Base-by-base conservation (phyloP, 1,139 yeast genomes). In the Maudiozyma humilis region DNA sequence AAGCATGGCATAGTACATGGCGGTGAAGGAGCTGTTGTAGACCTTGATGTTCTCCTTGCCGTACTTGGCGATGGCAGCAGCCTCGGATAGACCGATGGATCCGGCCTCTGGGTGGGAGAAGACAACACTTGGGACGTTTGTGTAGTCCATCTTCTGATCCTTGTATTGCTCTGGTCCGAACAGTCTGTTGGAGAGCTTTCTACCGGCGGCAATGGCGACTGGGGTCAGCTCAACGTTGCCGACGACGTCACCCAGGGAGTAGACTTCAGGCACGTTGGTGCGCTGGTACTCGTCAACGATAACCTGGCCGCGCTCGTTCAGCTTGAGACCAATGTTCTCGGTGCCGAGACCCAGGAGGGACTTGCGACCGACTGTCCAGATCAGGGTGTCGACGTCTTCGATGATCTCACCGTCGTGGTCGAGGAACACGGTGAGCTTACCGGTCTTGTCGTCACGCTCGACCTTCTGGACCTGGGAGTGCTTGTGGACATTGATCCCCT, bases 21-120 rank as follows among this genome's bases (percentile, higher is more conserved):
- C 83, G 35, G 82, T 82, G 70, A 91, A 91, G 60, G 73, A 77
- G 49, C 96, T 77, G 54, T 76, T 77, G 73, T 91, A 91, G 41
- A 84, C 68, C 69, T 88, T 93, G 62, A 91, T 65, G 55, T 86
- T 75, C 19, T 80, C 91, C 57, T 76, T 72, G 48, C 98, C 98
- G 60, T 75, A 89, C 68, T 87, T 71, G 45, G 69, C 78, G 49
- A 75, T 69, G 35, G 98, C 98, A 53, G 79, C 79, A 47, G 72
- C 70, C 63, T 89, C 94, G 44, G 85, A 71, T 46, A 91, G 68
- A 43, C 99, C 99, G 64, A 89, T 81, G 8, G 94, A 76, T 44
- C 96, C 98, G 15, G 93, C 94, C 68, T 91, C 98, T 27, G 99
- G 99, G 66, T 91, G 99, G 2, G 96, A 80, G 65, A 93, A 91